Evolutionary conservation across 176 grass and related monocot genomes (phyloP).

Genomic region (Zea luxurians): DNA sequence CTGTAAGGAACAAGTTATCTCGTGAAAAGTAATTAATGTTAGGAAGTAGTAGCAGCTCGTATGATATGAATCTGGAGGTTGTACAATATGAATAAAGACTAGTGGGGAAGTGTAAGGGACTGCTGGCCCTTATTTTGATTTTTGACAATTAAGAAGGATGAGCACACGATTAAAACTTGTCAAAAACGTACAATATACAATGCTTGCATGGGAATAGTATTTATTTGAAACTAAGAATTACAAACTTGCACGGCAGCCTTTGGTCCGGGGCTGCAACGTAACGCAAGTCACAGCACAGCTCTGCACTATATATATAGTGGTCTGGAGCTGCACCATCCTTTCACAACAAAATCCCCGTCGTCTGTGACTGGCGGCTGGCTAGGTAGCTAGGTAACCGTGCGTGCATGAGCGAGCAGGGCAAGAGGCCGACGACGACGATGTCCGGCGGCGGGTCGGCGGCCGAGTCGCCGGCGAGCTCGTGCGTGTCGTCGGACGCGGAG

Average conservation of each 20-base stretch:
- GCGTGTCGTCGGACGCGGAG: slow-evolving; percentile 71
- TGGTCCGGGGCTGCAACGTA: not conserved
- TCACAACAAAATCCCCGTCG: not conserved
- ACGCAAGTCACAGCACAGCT: not conserved
- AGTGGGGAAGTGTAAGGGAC: not conserved
- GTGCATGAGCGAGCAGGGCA: slow-evolving; percentile 16
- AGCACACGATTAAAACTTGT: slow-evolving; percentile 5
- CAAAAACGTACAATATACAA: not conserved
- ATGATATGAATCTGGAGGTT: slow-evolving; percentile 16
- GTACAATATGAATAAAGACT: slow-evolving; percentile 16
- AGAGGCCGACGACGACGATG: slow-evolving; percentile 18
- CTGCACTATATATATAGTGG: slow-evolving; percentile 20
- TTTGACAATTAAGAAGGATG: not conserved
- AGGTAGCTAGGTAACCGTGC: not conserved
- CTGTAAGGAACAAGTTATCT: not conserved
- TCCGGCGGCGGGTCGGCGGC: not conserved
- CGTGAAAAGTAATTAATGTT: not conserved
- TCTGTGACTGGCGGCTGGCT: not conserved
- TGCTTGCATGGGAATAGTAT: not conserved
- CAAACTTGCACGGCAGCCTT: too few relatives aligned
- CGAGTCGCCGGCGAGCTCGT: slow-evolving; percentile 71
- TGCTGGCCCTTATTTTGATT: slow-evolving; percentile 4
- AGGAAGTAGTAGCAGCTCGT: not conserved
- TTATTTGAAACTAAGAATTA: too few relatives aligned
- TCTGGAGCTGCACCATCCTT: slow-evolving; percentile 26